phyloP scores from a whole-genome alignment of 768 basidiomycete species.

The Lentinus tigrinus region DNA sequence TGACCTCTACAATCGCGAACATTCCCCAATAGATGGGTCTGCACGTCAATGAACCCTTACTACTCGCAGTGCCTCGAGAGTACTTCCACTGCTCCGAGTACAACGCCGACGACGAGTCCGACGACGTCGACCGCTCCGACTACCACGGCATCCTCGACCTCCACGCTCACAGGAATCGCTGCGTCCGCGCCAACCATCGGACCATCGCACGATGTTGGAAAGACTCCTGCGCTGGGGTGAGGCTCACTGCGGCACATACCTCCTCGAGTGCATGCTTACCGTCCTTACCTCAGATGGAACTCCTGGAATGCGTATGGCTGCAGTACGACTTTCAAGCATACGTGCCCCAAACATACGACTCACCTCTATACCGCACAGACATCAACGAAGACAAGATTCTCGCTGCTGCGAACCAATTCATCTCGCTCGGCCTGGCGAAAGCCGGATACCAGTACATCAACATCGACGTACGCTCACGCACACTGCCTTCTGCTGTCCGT shows the following conservation, averaged over 20 bases:
- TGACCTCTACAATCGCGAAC: background rate
- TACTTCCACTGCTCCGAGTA: background rate
- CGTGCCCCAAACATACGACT: no score
- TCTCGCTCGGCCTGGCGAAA: conserved; percentile 45
- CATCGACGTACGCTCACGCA: conserved; percentile 41
- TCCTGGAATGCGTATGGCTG: conserved; percentile 52
- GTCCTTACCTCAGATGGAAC: conserved; percentile 50
- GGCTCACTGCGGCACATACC: no score
- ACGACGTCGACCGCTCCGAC: conserved; percentile 23
- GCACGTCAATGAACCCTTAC: conserved; percentile 35
- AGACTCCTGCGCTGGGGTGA: conserved; percentile 48
- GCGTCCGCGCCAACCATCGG: conserved; percentile 41
- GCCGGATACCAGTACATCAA: conserved; percentile 53
- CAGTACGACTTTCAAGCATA: conserved; percentile 22
- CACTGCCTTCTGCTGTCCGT: background rate
- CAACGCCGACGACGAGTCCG: background rate
- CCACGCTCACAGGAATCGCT: no score
- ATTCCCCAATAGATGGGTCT: conserved; percentile 26
- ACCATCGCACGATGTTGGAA: conserved; percentile 41
- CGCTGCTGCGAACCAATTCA: conserved; percentile 45
- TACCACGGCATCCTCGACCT: conserved; percentile 32
- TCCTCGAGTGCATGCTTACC: no score
- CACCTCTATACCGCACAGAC: conserved; percentile 24
- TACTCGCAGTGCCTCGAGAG: conserved; percentile 44
- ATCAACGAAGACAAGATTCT: conserved; percentile 46